These are phyloP conservation scores for Botrytis deweyae DNA, from an alignment of 2,329 filamentous ascomycete genomes.

Conservation along the genomic window DNA sequence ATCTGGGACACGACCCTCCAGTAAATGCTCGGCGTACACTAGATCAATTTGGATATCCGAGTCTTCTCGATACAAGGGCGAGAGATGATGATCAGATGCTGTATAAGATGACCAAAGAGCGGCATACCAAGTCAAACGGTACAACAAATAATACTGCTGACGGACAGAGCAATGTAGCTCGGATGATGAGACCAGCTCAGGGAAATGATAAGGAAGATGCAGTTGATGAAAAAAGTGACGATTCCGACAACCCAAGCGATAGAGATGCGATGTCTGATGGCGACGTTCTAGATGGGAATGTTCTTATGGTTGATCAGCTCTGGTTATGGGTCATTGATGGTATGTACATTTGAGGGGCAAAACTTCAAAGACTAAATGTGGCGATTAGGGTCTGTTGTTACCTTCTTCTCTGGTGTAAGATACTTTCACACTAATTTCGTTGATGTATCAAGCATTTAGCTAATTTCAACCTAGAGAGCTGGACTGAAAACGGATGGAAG, in stretches of 20 bases:
- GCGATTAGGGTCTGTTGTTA: background rate
- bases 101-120: background rate
- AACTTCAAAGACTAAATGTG: background rate
- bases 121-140: background rate
- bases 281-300: conserved; percentile 24
- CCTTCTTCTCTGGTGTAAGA: background rate
- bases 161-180: background rate
- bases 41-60: conserved; percentile 25
- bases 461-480: background rate
- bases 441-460: background rate
- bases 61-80: conserved; percentile 21
- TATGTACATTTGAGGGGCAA: background rate
- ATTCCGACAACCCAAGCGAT: background rate
- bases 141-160: background rate
- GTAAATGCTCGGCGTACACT: conserved; percentile 23
- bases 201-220: background rate
- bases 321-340: conserved; percentile 24
- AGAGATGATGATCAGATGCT: conserved; percentile 20
- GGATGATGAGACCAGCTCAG: background rate
- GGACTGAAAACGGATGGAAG: conserved; percentile 17
- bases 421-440: background rate
- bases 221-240: background rate
- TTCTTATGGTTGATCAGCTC: conserved; percentile 25
- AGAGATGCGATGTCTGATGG: conserved; percentile 11
- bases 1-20: conserved; percentile 24